Evolutionary conservation across 495 filamentous ascomycete species (phyloP), one percentile per base, ranked within the genome.

Genomic region (Lasiosphaeris hirsuta): DNA sequence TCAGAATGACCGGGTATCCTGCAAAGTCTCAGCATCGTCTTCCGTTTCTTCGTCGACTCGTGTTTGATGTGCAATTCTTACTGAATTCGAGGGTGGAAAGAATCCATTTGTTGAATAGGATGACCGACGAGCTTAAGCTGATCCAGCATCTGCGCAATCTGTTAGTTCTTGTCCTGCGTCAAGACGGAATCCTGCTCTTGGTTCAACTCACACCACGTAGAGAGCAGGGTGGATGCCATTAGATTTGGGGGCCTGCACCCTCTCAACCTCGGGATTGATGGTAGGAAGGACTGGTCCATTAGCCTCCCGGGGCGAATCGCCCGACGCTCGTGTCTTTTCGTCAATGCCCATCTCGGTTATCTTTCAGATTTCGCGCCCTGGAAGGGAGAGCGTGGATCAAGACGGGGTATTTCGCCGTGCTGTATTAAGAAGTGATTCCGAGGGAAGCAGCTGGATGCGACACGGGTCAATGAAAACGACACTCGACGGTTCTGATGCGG

Each of bases 101-200:
- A 62, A 98, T 92, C 84, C 89, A 93, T 84, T 98, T 98, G 86
- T 98, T 97, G 87, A 96, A 98, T 42, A 97, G 77, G 65, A 98
- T 98, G 60, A 96, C 90, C 60, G 84, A 88, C 35, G 93, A 96
- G 69, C 91, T 96, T 65, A 96, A 75, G 54, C 84, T 72, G 62
- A 98, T 97, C 94, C 94, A 98, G 68, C 83, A 74, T 61, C 93
- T 97, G 70, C 50, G 51, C 58, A 40, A 18, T 33, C n/a, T 44
- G 39, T 39, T 37, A 39, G 18, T 17, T 17, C 18, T 35, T 4
- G 1, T 44, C 36, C 41, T 30, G 51, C 11, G 10, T 15, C 6
- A 38, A 35, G n/a, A 19, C 2, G 11, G 19, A 17, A 7, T 4
- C 8, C 0, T 0, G n/a, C 42, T 11, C 7, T 19, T 11, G 4